A percentile compares a stretch with the other conserved stretches of the same genome.
These are phyloP conservation scores for Calendula officinalis DNA, from an alignment of 129 eudicot species.

Conservation along the genomic window DNA sequence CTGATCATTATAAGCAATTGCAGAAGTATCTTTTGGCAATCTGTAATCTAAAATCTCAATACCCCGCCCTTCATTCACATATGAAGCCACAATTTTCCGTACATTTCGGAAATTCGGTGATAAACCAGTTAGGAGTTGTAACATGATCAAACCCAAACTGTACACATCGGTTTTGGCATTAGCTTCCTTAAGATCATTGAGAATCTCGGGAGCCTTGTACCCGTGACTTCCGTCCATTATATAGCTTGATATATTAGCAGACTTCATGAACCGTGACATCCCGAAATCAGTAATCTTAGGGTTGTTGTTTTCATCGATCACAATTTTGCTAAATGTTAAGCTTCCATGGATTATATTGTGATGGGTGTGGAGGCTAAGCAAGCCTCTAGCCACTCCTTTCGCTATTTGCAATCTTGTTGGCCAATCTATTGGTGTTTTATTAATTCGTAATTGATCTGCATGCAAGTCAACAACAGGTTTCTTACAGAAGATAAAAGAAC, in stretches of 20 bases:
- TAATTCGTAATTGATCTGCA: too few species aligned
- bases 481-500: too few species aligned
- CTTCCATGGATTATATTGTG: conserved; percentile 1
- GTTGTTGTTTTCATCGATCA: conserved; percentile 41
- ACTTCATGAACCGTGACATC: conserved; percentile 55
- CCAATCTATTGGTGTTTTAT: conserved; percentile 46
- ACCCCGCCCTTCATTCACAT: too few species aligned
- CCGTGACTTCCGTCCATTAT: too few species aligned
- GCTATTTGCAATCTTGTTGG: conserved; percentile 46
- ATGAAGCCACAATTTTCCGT: too few species aligned
- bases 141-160: conserved; percentile 57
- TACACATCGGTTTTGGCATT: conserved; percentile 49
- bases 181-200: conserved; percentile 50
- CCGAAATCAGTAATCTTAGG: conserved; percentile 59
- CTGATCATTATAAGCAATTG: too few species aligned
- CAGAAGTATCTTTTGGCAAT: too few species aligned
- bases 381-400: conserved; percentile 52
- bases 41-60: too few species aligned
- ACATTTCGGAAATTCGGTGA: conserved; percentile 51
- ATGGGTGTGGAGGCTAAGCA: conserved; percentile 49
- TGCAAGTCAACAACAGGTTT: too few species aligned
- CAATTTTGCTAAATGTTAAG: conserved; percentile 51
- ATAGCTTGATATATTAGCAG: conserved; percentile 25
- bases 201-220: conserved; percentile 56
- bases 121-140: conserved; percentile 59